Evolutionary conservation across 805 yeast species (phyloP).

Genomic region (Wickerhamomyces bovis): DNA sequence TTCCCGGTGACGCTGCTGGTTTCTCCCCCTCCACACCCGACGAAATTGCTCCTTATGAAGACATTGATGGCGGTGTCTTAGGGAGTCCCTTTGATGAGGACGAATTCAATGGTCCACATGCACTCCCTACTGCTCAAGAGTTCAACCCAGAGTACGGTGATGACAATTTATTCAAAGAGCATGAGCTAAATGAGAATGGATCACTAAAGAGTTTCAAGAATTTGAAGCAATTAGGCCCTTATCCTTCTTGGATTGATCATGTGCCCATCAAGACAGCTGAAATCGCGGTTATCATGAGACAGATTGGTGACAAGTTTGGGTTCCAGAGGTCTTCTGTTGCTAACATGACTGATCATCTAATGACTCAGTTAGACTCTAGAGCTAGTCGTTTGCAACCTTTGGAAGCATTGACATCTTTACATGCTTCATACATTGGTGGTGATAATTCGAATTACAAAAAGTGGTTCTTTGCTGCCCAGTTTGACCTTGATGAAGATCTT

Average conservation of each 20-base stretch:
- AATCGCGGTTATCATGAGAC: slow-evolving; percentile 54
- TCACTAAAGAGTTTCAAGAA: not conserved
- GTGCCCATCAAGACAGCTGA: slow-evolving; percentile 69
- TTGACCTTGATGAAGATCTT: slow-evolving; percentile 66
- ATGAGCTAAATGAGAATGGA: not conserved
- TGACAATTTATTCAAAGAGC: not conserved
- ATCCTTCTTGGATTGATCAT: slow-evolving; percentile 28
- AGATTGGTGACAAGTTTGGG: slow-evolving; percentile 63
- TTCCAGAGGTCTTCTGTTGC: slow-evolving; percentile 74
- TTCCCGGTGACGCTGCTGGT: not conserved
- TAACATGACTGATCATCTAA: slow-evolving; percentile 76
- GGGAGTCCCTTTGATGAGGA: not conserved
- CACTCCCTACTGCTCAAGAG: not conserved
- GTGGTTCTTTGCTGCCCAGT: slow-evolving; percentile 88
- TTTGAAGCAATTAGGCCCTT: slow-evolving; percentile 1
- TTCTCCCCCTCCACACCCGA: not conserved
- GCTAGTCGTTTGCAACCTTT: slow-evolving; percentile 71
- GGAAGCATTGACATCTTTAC: slow-evolving; percentile 68
- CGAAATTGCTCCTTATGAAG: not conserved
- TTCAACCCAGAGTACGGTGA: not conserved
- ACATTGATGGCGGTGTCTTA: not conserved
- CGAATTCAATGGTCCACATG: not conserved
- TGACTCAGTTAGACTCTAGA: slow-evolving; percentile 81
- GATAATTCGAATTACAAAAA: slow-evolving; percentile 78
- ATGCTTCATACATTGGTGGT: slow-evolving; percentile 91